These are phyloP conservation scores for Colletotrichum graminicola DNA, from an alignment of 2,329 filamentous ascomycete genomes.

Conservation along the genomic window DNA sequence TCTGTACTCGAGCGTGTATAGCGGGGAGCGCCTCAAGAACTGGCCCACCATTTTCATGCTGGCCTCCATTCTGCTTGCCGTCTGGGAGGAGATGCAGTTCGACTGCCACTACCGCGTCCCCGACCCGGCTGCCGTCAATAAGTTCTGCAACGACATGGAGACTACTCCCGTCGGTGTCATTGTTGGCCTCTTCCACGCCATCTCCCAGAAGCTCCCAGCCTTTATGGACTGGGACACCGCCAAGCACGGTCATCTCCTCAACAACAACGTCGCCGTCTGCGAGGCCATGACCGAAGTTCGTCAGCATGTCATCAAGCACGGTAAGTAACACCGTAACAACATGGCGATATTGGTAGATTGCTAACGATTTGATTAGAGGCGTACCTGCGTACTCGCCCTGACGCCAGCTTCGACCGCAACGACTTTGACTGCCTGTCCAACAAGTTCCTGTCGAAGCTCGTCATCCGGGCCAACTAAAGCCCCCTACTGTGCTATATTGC, in stretches of 20 bases:
- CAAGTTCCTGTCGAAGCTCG: slow-evolving; percentile 96
- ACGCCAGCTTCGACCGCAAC: slow-evolving; percentile 86
- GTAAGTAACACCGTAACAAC: slow-evolving; percentile 66
- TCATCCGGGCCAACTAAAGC: slow-evolving; percentile 88
- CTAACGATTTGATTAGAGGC: slow-evolving; percentile 74
- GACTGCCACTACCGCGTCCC: slow-evolving; percentile 96
- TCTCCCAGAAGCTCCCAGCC: slow-evolving; percentile 93
- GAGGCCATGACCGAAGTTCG: slow-evolving; percentile 97
- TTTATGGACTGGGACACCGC: slow-evolving; percentile 95
- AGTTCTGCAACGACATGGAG: slow-evolving; percentile 98
- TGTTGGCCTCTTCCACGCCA: slow-evolving; percentile 95
- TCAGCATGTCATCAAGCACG: slow-evolving; percentile 92
- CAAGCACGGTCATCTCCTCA: slow-evolving; percentile 90
- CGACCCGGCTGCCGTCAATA: slow-evolving; percentile 85
- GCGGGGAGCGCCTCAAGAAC: slow-evolving; percentile 96
- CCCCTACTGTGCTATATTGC: slow-evolving; percentile 39
- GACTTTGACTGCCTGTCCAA: slow-evolving; percentile 97
- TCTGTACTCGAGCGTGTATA: slow-evolving; percentile 98
- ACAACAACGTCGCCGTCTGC: slow-evolving; percentile 92
- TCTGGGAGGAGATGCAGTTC: slow-evolving; percentile 99
- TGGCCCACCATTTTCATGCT: slow-evolving; percentile 99
- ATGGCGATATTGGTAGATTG: background rate
- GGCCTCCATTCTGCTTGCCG: slow-evolving; percentile 89
- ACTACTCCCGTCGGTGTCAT: slow-evolving; percentile 95
- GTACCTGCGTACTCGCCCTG: slow-evolving; percentile 84